Evolutionary conservation across 2,329 filamentous ascomycete species (phyloP), one percentile per base, ranked within the genome.

Genomic region (Apiospora pterosperma): DNA sequence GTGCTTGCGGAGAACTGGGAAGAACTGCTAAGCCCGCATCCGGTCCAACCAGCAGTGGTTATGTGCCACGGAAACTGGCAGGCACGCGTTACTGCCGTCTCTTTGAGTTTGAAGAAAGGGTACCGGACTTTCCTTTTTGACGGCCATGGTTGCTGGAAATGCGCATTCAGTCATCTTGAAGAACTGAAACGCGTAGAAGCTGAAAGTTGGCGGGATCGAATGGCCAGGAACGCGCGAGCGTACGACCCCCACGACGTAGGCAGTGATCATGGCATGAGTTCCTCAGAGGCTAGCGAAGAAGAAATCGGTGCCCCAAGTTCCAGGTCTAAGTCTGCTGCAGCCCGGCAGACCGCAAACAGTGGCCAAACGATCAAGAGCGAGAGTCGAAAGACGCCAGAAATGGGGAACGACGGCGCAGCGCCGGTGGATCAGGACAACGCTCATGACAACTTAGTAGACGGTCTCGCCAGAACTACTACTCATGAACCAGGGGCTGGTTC

Each of bases 1-100:
- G 58, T 39, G 5, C 1, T 28, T 4, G 36, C 23, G 6, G 58
- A 60, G 34, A 38, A 60, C 6, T 60, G 58, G 58, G 34, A 60
- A 4, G 36, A 60, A 19, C 7, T 60, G n/a, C n/a, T 60, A 0
- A 38, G 2, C 14, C 58, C 58, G 0, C 58, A 60, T 8, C 58
- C 23, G 19, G 6, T 1, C 11, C 34, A 38, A 8, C 34, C 58
- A 2, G 34, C 36, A 1, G 58, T 60, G 11, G 34, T 60, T 1
- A 60, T 36, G 58, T 36, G 58, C 19, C 58, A 60, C 3, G 58
- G 58, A 6, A 60, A 60, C 34, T 60, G 58, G 58, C 58, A 60
- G 25, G n/a, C 58, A 4, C 34, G 58, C 1, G 16, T 60, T 10
- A 31, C 58, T 3, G 21, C 58, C 2, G 4, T 16, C 3, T 38